These are phyloP conservation scores for Desmodesmus armatus DNA, from an alignment of 139 green algal species.

Conservation along the genomic window DNA sequence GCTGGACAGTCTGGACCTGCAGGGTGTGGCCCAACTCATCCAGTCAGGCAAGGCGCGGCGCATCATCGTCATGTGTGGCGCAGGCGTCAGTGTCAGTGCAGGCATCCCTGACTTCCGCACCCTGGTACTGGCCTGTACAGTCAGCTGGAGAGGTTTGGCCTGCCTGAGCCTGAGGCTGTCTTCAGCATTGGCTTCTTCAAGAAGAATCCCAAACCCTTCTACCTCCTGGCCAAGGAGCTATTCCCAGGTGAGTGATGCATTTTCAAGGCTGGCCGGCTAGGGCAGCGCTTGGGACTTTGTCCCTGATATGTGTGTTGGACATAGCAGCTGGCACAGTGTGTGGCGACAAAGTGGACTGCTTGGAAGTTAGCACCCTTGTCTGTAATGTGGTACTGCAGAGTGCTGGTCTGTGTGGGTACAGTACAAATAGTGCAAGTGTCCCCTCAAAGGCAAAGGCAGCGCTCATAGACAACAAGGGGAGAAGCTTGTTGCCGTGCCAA, in stretches of 20 bases:
- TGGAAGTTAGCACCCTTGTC: too few species aligned
- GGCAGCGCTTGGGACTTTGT: too few species aligned
- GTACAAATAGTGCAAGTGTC: too few species aligned
- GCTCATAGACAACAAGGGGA: too few species aligned
- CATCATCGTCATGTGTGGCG: constrained; percentile 79
- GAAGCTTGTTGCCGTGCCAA: too few species aligned
- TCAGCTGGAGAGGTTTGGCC: constrained; percentile 71
- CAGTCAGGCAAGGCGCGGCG: constrained; percentile 43
- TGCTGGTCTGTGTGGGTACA: too few species aligned
- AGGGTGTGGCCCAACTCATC: constrained; percentile 27
- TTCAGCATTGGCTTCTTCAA: constrained; percentile 84
- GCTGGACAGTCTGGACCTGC: constrained; percentile 4
- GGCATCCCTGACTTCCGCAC: constrained; percentile 81
- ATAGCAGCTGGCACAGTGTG: too few species aligned
- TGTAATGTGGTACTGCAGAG: too few species aligned
- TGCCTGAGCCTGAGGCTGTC: constrained; percentile 77
- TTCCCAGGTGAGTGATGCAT: constrained; percentile 31
- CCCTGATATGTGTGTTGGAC: too few species aligned
- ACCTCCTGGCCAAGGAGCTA: constrained; percentile 72
- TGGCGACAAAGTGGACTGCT: too few species aligned
- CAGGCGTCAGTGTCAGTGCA: constrained; percentile 78
- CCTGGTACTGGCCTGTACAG: constrained; percentile 71
- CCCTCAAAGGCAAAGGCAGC: too few species aligned
- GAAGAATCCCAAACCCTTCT: constrained; percentile 78
- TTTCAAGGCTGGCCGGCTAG: background rate